These are phyloP conservation scores for Exsudoporus frostii DNA, from an alignment of 768 basidiomycete species.

Conservation along the genomic window DNA sequence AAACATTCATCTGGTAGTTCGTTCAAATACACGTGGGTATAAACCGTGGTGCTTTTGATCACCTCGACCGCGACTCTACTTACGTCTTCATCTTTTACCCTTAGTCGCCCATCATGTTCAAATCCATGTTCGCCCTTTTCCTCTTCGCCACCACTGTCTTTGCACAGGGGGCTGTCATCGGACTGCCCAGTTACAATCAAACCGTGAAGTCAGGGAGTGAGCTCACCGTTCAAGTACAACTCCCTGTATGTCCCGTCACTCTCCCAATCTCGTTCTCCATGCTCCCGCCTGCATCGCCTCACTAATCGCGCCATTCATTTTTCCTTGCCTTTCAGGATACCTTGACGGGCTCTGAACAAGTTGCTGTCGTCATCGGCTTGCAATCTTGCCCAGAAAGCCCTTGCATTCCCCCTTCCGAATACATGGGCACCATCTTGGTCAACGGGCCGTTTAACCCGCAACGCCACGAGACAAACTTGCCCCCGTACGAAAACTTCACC, in stretches of 20 bases:
- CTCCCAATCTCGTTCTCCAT: not conserved
- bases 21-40: constrained; percentile 2
- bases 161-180: constrained; percentile 43
- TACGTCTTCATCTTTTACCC: not conserved
- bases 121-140: constrained; percentile 12
- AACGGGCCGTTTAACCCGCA: constrained; percentile 43
- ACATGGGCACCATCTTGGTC: constrained; percentile 45
- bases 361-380: constrained; percentile 45
- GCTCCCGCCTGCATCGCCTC: not conserved
- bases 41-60: not conserved
- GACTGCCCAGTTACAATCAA: constrained; percentile 31
- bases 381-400: constrained; percentile 34
- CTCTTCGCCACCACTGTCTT: constrained; percentile 35
- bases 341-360: constrained; percentile 39
- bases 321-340: constrained; percentile 26
- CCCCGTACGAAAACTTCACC: constrained; percentile 46
- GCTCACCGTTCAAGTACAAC: constrained; percentile 45
- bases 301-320: not conserved
- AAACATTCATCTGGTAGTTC: too few relatives aligned
- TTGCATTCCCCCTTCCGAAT: constrained; percentile 26
- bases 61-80: not conserved
- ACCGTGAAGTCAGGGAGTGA: constrained; percentile 36
- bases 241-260: constrained; percentile 37
- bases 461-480: constrained; percentile 25
- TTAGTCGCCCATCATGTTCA: constrained; percentile 12